Percentiles rank a stretch among this genome's conserved stretches.
phyloP scores from a whole-genome alignment of 495 filamentous ascomycete genomes.

The Terfezia claveryi region DNA sequence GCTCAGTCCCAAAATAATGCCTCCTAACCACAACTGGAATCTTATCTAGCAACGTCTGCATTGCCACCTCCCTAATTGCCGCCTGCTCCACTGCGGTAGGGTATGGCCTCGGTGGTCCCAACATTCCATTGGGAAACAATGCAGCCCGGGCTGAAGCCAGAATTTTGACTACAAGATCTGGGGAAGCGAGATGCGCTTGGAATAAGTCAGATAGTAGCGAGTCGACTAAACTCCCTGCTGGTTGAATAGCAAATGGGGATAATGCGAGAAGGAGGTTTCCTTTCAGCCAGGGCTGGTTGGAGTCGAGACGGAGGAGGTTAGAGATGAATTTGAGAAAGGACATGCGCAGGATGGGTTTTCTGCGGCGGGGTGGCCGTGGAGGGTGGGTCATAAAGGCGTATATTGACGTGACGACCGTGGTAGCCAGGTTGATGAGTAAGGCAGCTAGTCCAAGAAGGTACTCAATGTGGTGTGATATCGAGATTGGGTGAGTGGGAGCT shows the following conservation, averaged over 20 bases:
- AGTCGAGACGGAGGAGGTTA: slow-evolving; percentile 1
- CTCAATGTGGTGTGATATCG: neutral
- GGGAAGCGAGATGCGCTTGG: slow-evolving; percentile 38
- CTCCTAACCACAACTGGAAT: slow-evolving; percentile 26
- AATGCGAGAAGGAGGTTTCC: slow-evolving; percentile 6
- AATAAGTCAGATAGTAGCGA: slow-evolving; percentile 59
- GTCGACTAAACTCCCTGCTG: slow-evolving; percentile 17
- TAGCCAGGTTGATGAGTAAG: neutral
- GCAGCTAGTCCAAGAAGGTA: slow-evolving; percentile 1
- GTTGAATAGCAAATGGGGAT: slow-evolving; percentile 5
- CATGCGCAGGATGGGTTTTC: slow-evolving; percentile 9
- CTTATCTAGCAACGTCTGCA: slow-evolving; percentile 29
- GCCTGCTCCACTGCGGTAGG: slow-evolving; percentile 28
- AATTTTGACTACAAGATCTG: slow-evolving; percentile 46
- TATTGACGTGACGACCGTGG: neutral
- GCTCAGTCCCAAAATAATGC: slow-evolving; percentile 29
- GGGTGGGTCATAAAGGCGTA: slow-evolving; percentile 1
- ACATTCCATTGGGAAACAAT: slow-evolving; percentile 59
- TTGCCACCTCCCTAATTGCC: slow-evolving; percentile 30
- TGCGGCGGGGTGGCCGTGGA: neutral
- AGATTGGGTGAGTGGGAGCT: neutral
- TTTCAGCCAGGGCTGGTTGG: slow-evolving; percentile 15
- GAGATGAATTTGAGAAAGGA: slow-evolving; percentile 7
- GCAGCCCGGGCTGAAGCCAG: slow-evolving; percentile 48
- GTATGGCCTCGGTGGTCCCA: slow-evolving; percentile 25